Evolutionary conservation across 208 protist genomes (phyloP).

Genomic region (Leishmania tropica): DNA sequence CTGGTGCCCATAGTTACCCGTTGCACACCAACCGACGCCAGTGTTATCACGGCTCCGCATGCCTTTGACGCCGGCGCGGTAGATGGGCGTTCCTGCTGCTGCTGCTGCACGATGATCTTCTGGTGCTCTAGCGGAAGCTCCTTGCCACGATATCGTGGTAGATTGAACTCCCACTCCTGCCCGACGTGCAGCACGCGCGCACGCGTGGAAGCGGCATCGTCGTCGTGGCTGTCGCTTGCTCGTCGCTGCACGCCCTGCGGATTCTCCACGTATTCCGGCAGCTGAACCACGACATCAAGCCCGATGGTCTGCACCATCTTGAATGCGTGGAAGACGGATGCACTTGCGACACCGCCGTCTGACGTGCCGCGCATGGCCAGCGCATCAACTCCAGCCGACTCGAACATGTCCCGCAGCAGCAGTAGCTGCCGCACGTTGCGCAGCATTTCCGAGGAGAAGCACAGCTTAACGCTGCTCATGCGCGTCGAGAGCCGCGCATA

Average conservation of each 20-base stretch:
- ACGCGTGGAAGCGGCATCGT: background rate
- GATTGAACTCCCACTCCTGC: conserved; percentile 61
- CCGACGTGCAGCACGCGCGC: conserved; percentile 13
- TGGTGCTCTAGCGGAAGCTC: conserved; percentile 59
- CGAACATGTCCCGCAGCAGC: conserved; percentile 19
- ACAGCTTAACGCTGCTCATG: conserved; percentile 16
- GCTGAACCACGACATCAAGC: conserved; percentile 1
- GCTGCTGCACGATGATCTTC: conserved; percentile 42
- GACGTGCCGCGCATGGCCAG: background rate
- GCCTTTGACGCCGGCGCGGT: background rate
- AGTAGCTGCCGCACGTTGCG: conserved; percentile 29
- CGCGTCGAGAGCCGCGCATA: conserved; percentile 19
- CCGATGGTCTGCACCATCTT: conserved; percentile 30
- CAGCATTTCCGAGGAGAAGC: conserved; percentile 19
- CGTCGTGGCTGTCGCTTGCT: background rate
- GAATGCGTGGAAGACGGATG: conserved; percentile 18
- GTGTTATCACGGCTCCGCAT: conserved; percentile 15
- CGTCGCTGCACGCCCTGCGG: background rate
- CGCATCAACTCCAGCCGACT: background rate
- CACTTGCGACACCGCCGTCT: background rate
- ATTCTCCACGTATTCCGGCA: conserved; percentile 18
- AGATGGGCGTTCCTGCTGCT: background rate
- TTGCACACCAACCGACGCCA: conserved; percentile 22
- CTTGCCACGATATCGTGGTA: conserved; percentile 58
- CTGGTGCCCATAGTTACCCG: conserved; percentile 14